These are phyloP conservation scores for Ascochyta pisi DNA, from an alignment of 2,329 filamentous ascomycete genomes.

Conservation along the genomic window DNA sequence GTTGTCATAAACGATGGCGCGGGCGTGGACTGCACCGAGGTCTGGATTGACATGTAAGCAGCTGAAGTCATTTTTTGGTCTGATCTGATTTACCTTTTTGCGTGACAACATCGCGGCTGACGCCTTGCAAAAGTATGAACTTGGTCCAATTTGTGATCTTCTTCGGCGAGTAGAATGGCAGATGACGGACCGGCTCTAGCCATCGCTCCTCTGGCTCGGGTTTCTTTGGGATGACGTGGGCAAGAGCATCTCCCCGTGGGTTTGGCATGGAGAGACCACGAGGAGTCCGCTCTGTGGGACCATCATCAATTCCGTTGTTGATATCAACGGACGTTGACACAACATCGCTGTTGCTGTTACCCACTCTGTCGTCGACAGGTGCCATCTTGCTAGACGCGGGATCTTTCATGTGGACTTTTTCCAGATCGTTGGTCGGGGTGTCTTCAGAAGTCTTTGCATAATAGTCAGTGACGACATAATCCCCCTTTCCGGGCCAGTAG, in stretches of 20 bases:
- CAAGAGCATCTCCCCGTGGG: conserved; percentile 4
- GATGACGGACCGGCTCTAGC: conserved; percentile 43
- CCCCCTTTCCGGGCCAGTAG: conserved; percentile 50
- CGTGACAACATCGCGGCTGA: conserved; percentile 51
- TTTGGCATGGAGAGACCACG: conserved; percentile 7
- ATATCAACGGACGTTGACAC: conserved; percentile 17
- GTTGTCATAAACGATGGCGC: conserved; percentile 54
- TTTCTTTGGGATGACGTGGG: conserved; percentile 27
- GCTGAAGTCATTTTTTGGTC: accelerated
- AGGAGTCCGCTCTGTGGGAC: conserved; percentile 12
- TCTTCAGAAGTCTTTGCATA: conserved; percentile 45
- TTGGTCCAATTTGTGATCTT: conserved; percentile 51
- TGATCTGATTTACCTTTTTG: conserved; percentile 43
- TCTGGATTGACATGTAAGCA: conserved; percentile 1
- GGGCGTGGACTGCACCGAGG: conserved; percentile 49
- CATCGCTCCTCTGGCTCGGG: conserved; percentile 44
- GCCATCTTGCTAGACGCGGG: not conserved
- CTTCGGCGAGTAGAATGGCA: conserved; percentile 40
- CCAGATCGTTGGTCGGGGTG: conserved; percentile 24
- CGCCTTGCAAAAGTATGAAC: conserved; percentile 52
- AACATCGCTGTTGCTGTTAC: conserved; percentile 3
- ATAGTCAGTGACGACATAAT: conserved; percentile 50
- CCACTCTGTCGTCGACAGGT: not conserved
- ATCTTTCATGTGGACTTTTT: conserved; percentile 13
- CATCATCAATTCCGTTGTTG: conserved; percentile 19